These are phyloP conservation scores for Torulaspora globosa DNA, from an alignment of 1,139 yeast species.

Conservation along the genomic window DNA sequence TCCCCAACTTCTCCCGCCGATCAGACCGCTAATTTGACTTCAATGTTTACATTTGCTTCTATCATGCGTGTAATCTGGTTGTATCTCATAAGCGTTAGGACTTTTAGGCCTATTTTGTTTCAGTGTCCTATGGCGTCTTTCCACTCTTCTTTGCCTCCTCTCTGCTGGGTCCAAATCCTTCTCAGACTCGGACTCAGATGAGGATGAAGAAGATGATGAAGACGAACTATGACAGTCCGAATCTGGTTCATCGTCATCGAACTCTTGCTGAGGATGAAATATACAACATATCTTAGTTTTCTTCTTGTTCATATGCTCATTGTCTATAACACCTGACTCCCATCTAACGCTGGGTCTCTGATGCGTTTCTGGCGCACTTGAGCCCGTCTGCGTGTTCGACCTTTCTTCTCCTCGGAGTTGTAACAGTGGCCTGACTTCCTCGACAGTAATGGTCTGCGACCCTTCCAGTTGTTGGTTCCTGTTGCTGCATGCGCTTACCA, in stretches of 20 bases:
- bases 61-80: conserved; percentile 51
- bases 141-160: conserved; percentile 34
- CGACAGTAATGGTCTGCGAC: conserved; percentile 25
- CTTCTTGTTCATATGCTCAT: conserved; percentile 81
- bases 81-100: conserved; percentile 74
- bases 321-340: conserved; percentile 83
- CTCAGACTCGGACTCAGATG: conserved; percentile 32
- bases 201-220: conserved; percentile 30
- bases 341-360: conserved; percentile 60
- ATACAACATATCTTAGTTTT: conserved; percentile 94
- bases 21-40: background rate
- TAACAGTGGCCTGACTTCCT: conserved; percentile 21
- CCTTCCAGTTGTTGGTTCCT: conserved; percentile 14
- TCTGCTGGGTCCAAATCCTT: conserved; percentile 27
- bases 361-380: conserved; percentile 2
- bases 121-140: conserved; percentile 33
- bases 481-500: conserved; percentile 6
- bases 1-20: background rate
- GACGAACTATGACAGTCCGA: conserved; percentile 29
- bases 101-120: conserved; percentile 32
- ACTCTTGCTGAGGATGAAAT: conserved; percentile 76
- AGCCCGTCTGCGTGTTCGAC: conserved; percentile 5
- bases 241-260: conserved; percentile 48
- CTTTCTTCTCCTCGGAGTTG: conserved; percentile 25
- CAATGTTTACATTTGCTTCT: conserved; percentile 6